These are phyloP conservation scores for Dioscorea dumetorum DNA, from an alignment of 106 monocot genomes.

Conservation along the genomic window DNA sequence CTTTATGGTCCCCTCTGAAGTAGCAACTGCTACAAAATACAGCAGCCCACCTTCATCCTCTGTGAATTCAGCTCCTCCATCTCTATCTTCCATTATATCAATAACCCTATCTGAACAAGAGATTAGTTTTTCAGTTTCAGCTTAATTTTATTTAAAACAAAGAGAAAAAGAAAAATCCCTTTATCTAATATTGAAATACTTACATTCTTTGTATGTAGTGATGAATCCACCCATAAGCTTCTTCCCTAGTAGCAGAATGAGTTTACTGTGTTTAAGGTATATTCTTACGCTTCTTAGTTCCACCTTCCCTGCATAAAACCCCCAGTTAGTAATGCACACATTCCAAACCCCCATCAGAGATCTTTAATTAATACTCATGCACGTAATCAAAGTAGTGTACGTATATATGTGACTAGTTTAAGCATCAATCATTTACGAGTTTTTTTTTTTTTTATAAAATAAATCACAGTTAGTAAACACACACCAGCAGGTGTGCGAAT, in stretches of 20 bases:
- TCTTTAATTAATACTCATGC: too few species aligned
- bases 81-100: constrained; percentile 12
- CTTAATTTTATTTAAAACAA: too few species aligned
- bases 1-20: constrained; percentile 32
- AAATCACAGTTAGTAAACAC: too few species aligned
- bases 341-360: too few species aligned
- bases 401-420: too few species aligned
- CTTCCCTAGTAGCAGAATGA: constrained; percentile 41
- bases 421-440: too few species aligned
- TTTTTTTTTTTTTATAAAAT: too few species aligned
- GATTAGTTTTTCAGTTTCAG: background rate
- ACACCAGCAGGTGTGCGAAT: constrained; percentile 31
- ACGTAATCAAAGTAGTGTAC: too few species aligned
- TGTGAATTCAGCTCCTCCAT: background rate
- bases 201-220: constrained; percentile 55
- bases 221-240: constrained; percentile 41
- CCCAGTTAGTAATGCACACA: background rate
- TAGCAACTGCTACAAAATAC: constrained; percentile 23
- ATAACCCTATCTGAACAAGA: constrained; percentile 40
- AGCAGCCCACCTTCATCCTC: constrained; percentile 5
- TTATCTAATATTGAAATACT: constrained; percentile 2
- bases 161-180: too few species aligned
- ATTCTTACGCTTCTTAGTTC: constrained; percentile 39
- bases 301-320: constrained; percentile 44
- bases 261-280: constrained; percentile 25